Base-by-base conservation (phyloP, 208 protist genomes). In the Tritrichomonas foetus region DNA sequence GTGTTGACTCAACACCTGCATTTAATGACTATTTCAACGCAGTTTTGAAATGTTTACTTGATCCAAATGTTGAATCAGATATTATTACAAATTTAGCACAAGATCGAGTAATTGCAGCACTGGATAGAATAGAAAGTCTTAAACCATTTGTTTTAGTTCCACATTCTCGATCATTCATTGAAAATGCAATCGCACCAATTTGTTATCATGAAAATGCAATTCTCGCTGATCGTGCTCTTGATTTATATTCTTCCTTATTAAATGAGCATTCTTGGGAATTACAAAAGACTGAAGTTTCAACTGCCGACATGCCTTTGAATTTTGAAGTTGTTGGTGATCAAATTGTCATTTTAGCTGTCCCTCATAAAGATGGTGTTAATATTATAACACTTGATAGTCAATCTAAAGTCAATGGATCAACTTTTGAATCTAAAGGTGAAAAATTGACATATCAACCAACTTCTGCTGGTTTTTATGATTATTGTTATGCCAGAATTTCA, bases 121-220 rank as follows among this genome's bases (percentile, higher is more conserved):
- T 82, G 3, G 74, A 82, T 49, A 39, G 14, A 50, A 47, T 82
- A 20, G 33, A 82, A 41, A 82, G 41, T 27, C 33, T 82, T 27
- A 20, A 82, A 27, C 74, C 74, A 50, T 82, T 41, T 1, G 39
- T 41, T 16, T 49, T 30, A 33, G 41, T 39, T 47, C 78, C 78
- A 57, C 78, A 89, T n/a, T 44, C 78, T 30, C 13, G 20, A 8
- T 14, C 41, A 8, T 89, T 89, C 47, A 89, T 89, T 39, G 78
- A 89, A 33, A 33, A 20, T 33, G 41, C 57, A 20, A n/a, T 89
- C 30, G 78, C 78, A 27, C 78, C 78, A 57, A 41, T 89, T n/a
- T 89, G 78, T n/a, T 89, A 89, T 27, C 78, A 89, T 47, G 78
- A 89, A 16, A 89, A 44, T 20, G n/a, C 78, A 57, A 53, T 44